phyloP scores from a whole-genome alignment of 345 rosid species.

The Boechera divaricarpa region DNA sequence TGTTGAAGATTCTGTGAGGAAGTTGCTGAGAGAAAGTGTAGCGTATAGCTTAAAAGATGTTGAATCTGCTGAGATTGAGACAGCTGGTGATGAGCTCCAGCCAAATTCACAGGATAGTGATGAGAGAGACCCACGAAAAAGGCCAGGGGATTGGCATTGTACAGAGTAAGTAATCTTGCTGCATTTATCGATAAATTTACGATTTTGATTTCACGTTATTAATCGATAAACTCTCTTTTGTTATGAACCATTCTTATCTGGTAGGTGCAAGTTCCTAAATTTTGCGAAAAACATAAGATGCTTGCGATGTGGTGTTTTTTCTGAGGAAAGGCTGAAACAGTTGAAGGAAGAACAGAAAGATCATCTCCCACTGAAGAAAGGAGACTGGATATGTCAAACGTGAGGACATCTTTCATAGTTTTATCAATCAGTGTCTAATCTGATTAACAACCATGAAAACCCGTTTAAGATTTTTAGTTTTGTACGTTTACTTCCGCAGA shows the following conservation, averaged over 20 bases:
- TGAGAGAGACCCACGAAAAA: conserved; percentile 49
- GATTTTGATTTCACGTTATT: neutral
- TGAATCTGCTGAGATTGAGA: conserved; percentile 32
- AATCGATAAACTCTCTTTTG: neutral
- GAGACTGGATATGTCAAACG: conserved; percentile 91
- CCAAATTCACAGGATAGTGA: conserved; percentile 37
- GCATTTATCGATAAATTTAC: neutral
- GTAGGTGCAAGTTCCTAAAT: conserved; percentile 82
- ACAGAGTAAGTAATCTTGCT: conserved; percentile 56
- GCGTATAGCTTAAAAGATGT: conserved; percentile 50
- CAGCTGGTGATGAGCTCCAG: conserved; percentile 24
- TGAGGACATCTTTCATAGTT: conserved; percentile 41
- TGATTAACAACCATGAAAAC: neutral
- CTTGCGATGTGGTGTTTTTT: conserved; percentile 65
- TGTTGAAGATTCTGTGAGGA: conserved; percentile 73
- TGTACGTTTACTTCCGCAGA: conserved; percentile 48
- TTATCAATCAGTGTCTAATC: neutral
- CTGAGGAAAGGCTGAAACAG: conserved; percentile 66
- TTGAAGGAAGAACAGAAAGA: conserved; percentile 63
- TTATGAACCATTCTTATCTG: conserved; percentile 2
- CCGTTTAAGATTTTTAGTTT: neutral
- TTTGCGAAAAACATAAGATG: conserved; percentile 85
- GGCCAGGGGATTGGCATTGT: conserved; percentile 87
- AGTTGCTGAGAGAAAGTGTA: conserved; percentile 67
- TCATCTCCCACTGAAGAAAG: conserved; percentile 85